Base-by-base conservation (phyloP, 169 alveolate genomes). In the Babesia caballi region DNA sequence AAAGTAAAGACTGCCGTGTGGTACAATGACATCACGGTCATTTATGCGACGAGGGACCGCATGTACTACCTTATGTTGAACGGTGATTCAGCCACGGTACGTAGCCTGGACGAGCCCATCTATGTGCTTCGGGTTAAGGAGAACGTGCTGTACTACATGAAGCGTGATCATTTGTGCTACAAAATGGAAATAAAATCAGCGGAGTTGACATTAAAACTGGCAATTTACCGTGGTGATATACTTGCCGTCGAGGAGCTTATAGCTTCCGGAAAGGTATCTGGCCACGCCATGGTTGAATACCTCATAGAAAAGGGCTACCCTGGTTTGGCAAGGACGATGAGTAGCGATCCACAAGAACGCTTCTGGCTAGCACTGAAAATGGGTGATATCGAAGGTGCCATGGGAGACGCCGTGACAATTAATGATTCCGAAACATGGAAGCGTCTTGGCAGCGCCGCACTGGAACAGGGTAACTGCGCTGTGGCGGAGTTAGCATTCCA, bases 401-500 rank as follows among this genome's bases (percentile, higher is more conserved):
- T 87, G 42, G 83, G 51, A 52, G 90, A 84, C 27, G 91, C 92
- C 7, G 77, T 68, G 51, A 65, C 51, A 47, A 87, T 88, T 32
- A 85, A 60, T 71, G 88, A 87, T 38, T 17, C 36, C 44, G 91
- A 73, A 8, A 58, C 83, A 1, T 88, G 93, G 93, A 73, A 69
- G 44, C 66, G 72, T 23, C 44, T 88, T 65, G 89, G 93, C 17
- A 70, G 51, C 5, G 91, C 82, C 27, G 83, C 93, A 19, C 35
- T 88, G 42, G 69, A 74, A 28, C 59, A 78, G 78, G 97, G 97
- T 0, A 91, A 92, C 70, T 87, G 85, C 56, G 91, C 90, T 46
- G 89, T 93, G 0, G 94, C 95, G 14, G 98, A 95, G 82, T 84
- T 90, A 58, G 91, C 96, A 46, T 91, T 89, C 61, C 89, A 92